phyloP scores from a whole-genome alignment of 805 yeast genomes.

The Candida odintsovae region DNA sequence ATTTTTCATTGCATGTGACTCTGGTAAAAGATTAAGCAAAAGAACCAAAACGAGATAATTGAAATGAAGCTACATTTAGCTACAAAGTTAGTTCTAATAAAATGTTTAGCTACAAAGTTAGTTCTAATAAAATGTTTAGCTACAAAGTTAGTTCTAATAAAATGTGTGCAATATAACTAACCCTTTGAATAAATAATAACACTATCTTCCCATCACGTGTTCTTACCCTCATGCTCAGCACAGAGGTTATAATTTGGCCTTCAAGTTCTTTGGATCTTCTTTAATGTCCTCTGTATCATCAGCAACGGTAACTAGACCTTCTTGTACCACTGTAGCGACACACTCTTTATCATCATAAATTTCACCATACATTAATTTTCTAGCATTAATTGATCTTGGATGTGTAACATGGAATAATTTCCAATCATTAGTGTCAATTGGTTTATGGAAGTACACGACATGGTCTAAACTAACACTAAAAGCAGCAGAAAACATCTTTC shows the following conservation, averaged over 20 bases:
- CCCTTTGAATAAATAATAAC: too few species aligned
- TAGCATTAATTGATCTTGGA: conserved; percentile 43
- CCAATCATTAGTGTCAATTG: conserved; percentile 45
- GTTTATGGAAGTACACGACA: conserved; percentile 56
- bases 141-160: too few species aligned
- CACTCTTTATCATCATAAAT: conserved; percentile 42
- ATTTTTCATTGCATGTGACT: too few species aligned
- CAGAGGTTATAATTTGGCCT: not conserved
- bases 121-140: too few species aligned
- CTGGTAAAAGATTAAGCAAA: too few species aligned
- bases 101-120: too few species aligned
- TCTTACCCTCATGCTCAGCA: too few species aligned
- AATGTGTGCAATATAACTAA: too few species aligned
- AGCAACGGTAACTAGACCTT: conserved; percentile 41
- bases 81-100: too few species aligned
- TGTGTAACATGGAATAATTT: conserved; percentile 43
- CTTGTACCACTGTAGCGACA: conserved; percentile 60
- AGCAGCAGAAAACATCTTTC: conserved; percentile 39
- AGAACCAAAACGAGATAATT: too few species aligned
- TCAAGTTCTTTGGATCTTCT: not conserved
- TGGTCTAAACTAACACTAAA: conserved; percentile 64
- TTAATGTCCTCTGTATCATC: conserved; percentile 2
- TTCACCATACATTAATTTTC: conserved; percentile 54
- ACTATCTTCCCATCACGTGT: too few species aligned
- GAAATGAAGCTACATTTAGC: too few species aligned